These are phyloP conservation scores for Ceratocystiopsis brevicomis DNA, from an alignment of 2,329 filamentous ascomycete genomes.

Conservation along the genomic window DNA sequence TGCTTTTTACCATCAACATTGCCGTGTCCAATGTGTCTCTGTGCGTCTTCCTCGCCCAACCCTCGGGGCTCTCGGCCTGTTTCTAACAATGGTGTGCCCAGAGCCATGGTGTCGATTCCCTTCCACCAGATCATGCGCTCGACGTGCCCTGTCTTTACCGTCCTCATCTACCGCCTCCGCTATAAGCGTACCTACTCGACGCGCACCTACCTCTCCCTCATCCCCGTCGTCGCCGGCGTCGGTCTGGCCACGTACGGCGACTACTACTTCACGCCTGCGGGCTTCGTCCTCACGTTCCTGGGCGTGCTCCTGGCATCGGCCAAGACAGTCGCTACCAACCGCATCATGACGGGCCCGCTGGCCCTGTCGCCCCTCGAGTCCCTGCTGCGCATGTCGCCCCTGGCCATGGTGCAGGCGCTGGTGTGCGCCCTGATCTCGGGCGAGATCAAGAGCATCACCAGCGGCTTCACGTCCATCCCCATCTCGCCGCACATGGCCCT, in stretches of 20 bases:
- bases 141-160: constrained; percentile 41
- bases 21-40: constrained; percentile 10
- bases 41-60: background rate
- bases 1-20: constrained; percentile 11
- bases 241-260: constrained; percentile 41
- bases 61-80: too few relatives aligned
- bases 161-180: constrained; percentile 38
- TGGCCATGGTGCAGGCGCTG: constrained; percentile 36
- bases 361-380: constrained; percentile 39
- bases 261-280: constrained; percentile 40
- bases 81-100: constrained; percentile 10
- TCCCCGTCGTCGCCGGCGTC: constrained; percentile 41
- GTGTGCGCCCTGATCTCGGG: constrained; percentile 31
- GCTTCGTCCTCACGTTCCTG: constrained; percentile 34
- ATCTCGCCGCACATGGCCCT: constrained; percentile 13
- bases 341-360: constrained; percentile 42
- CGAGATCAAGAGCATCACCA: constrained; percentile 22
- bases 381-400: constrained; percentile 42
- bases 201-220: constrained; percentile 38
- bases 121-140: constrained; percentile 48
- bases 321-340: constrained; percentile 46
- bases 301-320: constrained; percentile 34
- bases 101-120: constrained; percentile 29
- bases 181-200: constrained; percentile 35
- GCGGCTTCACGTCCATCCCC: background rate